Evolutionary conservation across 2,329 filamentous ascomycete genomes (phyloP).

Genomic region (Clarireedia paspali): DNA sequence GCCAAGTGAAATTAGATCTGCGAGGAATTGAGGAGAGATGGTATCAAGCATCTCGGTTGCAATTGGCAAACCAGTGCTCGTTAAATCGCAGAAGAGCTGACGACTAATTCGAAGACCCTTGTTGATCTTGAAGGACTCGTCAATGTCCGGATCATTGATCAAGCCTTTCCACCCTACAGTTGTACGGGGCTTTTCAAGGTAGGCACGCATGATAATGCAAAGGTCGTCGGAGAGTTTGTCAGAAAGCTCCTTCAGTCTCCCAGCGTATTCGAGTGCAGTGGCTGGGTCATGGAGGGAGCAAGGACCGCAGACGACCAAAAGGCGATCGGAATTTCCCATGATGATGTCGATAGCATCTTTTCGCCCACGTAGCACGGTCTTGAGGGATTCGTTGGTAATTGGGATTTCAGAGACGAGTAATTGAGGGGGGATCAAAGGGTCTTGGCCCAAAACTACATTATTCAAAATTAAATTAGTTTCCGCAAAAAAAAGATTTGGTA

Average conservation of each 20-base stretch:
- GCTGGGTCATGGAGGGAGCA: conserved; percentile 96
- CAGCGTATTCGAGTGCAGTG: conserved; percentile 81
- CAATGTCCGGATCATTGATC: conserved; percentile 98
- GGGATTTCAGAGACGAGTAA: conserved; percentile 84
- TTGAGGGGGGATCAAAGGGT: conserved; percentile 83
- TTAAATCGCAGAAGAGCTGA: conserved; percentile 89
- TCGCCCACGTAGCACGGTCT: conserved; percentile 65
- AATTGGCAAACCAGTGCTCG: conserved; percentile 81
- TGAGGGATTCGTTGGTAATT: conserved; percentile 51
- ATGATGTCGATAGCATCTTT: conserved; percentile 42
- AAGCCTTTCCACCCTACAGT: conserved; percentile 99
- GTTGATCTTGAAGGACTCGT: conserved; percentile 97
- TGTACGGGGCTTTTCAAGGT: conserved; percentile 97
- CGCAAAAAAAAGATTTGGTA: not conserved
- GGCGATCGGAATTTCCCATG: conserved; percentile 53
- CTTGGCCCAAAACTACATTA: conserved; percentile 75
- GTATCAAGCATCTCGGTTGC: conserved; percentile 98
- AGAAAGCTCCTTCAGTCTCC: conserved; percentile 66
- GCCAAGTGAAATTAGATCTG: conserved; percentile 89
- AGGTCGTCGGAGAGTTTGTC: conserved; percentile 77
- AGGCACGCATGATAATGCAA: conserved; percentile 93
- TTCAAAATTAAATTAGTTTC: conserved; percentile 14
- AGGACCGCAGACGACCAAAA: conserved; percentile 89
- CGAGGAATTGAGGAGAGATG: conserved; percentile 95
- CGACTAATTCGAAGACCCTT: conserved; percentile 91